These are phyloP conservation scores for Chlorokybus atmophyticus DNA, from an alignment of 139 green algal species.

Conservation along the genomic window DNA sequence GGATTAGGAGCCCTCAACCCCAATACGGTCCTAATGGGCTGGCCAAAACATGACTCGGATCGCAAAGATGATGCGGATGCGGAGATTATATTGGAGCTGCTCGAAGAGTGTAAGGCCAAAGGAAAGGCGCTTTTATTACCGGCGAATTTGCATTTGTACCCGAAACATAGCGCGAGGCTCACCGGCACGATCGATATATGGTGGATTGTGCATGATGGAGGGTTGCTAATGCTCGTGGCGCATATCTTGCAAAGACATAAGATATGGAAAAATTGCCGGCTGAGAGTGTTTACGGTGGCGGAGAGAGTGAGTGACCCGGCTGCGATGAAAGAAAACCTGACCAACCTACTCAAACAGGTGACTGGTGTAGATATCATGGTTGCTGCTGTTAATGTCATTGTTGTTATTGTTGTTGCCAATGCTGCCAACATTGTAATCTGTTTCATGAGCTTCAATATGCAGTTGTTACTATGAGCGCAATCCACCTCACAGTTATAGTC, in stretches of 20 bases:
- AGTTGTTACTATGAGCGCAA: too few relatives aligned
- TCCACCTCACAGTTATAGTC: too few relatives aligned
- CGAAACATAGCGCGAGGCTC: not conserved
- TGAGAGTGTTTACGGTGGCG: constrained; percentile 14
- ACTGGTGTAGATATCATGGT: not conserved
- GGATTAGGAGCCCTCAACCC: too few relatives aligned
- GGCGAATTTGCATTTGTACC: constrained; percentile 2
- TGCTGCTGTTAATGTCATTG: not conserved
- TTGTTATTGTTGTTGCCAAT: not conserved
- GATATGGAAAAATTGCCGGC: constrained; percentile 14
- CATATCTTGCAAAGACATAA: constrained; percentile 12
- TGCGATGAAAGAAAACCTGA: constrained; percentile 4
- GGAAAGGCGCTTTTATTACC: constrained; percentile 8
- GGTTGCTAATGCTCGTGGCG: constrained; percentile 18
- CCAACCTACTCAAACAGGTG: constrained; percentile 9
- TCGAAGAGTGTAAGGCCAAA: constrained; percentile 5
- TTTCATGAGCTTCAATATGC: too few relatives aligned
- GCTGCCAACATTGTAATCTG: too few relatives aligned
- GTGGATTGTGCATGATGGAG: constrained; percentile 26
- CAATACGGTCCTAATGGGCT: too few relatives aligned
- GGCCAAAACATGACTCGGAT: too few relatives aligned
- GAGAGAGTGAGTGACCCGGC: constrained; percentile 3
- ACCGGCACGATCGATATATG: constrained; percentile 13
- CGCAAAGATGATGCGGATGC: too few relatives aligned
- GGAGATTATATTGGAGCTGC: constrained; percentile 5